Evolutionary conservation across 345 rosid genomes (phyloP).

Genomic region (Adansonia digitata): DNA sequence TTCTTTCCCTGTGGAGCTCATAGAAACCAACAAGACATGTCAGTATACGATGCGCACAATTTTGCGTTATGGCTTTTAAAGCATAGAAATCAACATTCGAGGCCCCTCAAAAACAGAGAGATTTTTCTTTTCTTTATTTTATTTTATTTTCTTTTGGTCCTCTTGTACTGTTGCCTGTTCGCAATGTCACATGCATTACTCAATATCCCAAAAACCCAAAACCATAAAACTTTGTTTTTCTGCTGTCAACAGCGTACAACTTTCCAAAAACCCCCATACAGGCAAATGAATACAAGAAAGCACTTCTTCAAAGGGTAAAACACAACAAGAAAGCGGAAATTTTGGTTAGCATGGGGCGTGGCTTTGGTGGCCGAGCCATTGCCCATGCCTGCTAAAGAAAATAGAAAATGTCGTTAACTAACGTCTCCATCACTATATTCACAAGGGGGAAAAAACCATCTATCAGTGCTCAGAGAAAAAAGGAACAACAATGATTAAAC

Average conservation of each 20-base stretch:
- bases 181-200: constrained; percentile 31
- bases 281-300: constrained; percentile 15
- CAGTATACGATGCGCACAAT: constrained; percentile 26
- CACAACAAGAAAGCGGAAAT: neutral
- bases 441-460: constrained; percentile 11
- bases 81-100: constrained; percentile 27
- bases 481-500: neutral
- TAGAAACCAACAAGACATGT: constrained; percentile 13
- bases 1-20: constrained; percentile 14
- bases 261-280: constrained; percentile 18
- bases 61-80: constrained; percentile 18
- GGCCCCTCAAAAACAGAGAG: constrained; percentile 34
- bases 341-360: constrained; percentile 10
- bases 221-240: neutral
- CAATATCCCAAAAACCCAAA: neutral
- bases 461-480: neutral
- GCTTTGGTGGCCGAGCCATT: constrained; percentile 10
- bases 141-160: neutral
- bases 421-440: constrained; percentile 10
- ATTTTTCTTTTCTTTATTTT: neutral
- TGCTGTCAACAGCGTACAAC: neutral
- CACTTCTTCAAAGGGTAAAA: constrained; percentile 4
- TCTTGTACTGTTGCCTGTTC: neutral
- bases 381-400: constrained; percentile 21
- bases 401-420: neutral